Evolutionary conservation across 1,139 yeast genomes (phyloP).

Genomic region (Geotrichum bryndzae): DNA sequence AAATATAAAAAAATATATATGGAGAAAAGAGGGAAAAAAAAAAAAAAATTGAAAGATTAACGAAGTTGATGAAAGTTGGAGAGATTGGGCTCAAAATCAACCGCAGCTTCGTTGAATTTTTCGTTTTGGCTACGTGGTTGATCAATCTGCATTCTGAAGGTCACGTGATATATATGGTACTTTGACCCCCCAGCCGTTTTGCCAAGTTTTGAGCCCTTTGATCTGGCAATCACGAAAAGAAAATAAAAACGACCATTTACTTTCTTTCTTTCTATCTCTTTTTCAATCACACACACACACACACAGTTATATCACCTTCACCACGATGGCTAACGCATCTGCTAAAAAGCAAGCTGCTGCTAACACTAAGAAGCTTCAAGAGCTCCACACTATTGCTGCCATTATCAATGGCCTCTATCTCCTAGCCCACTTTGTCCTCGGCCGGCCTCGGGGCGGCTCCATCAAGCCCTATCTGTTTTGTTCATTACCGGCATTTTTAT

Average conservation of each 20-base stretch:
- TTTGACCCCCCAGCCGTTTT: background rate
- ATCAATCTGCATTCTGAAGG: background rate
- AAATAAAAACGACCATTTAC: background rate
- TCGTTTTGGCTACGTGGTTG: conserved; percentile 11
- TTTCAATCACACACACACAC: background rate
- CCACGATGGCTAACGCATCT: conserved; percentile 54
- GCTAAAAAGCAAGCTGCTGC: conserved; percentile 63
- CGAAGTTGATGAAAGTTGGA: background rate
- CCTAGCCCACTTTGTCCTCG: conserved; percentile 40
- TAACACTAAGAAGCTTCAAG: conserved; percentile 50
- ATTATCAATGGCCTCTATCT: conserved; percentile 43
- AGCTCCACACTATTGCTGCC: conserved; percentile 47
- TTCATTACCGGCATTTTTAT: conserved; percentile 51
- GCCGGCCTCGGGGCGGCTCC: conserved; percentile 45
- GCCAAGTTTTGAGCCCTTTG: background rate
- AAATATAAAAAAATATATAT: background rate
- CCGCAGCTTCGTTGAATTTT: background rate
- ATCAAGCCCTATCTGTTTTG: conserved; percentile 49
- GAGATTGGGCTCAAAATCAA: background rate
- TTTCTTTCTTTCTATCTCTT: background rate
- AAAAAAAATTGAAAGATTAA: background rate
- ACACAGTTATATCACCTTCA: background rate
- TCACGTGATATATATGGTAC: background rate
- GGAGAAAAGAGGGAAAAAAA: background rate
- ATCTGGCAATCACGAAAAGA: background rate